Percentiles rank a stretch among this genome's conserved stretches.
Evolutionary conservation across 75 land plant species (phyloP).

Genomic region (Sequoiadendron giganteum): DNA sequence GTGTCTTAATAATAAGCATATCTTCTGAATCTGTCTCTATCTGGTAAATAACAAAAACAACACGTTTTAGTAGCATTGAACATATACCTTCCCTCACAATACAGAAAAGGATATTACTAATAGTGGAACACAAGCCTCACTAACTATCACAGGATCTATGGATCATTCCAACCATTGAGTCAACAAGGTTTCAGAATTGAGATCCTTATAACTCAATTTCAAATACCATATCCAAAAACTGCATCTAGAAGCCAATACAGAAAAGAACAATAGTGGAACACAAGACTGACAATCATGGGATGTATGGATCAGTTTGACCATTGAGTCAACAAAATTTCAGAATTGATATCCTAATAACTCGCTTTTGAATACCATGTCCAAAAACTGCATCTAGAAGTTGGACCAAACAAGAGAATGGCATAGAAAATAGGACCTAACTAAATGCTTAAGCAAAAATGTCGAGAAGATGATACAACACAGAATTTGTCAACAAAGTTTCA

Average conservation of each 20-base stretch:
- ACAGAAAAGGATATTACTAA: not conserved
- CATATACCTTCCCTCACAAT: not conserved
- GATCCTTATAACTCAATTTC: not conserved
- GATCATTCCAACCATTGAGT: not conserved
- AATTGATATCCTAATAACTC: not conserved
- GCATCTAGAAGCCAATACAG: not conserved
- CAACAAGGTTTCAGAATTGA: not conserved
- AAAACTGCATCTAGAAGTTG: not conserved
- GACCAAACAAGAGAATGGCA: not conserved
- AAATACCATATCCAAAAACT: not conserved
- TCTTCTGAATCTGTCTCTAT: slow-evolving; percentile 89
- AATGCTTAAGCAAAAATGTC: not conserved
- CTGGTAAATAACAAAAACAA: slow-evolving; percentile 33
- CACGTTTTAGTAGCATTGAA: not conserved
- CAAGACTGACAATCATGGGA: not conserved
- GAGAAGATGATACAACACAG: not conserved
- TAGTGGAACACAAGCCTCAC: not conserved
- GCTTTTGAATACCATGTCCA: not conserved
- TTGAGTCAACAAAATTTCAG: not conserved
- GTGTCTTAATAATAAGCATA: slow-evolving; percentile 90
- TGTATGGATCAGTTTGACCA: slow-evolving; percentile 1
- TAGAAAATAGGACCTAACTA: not conserved
- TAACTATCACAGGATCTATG: not conserved
- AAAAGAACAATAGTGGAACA: not conserved
- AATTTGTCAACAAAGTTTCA: not conserved